Conservation (phyloP, 768 basidiomycete genomes). For the Pulveroboletus sp. region DNA sequence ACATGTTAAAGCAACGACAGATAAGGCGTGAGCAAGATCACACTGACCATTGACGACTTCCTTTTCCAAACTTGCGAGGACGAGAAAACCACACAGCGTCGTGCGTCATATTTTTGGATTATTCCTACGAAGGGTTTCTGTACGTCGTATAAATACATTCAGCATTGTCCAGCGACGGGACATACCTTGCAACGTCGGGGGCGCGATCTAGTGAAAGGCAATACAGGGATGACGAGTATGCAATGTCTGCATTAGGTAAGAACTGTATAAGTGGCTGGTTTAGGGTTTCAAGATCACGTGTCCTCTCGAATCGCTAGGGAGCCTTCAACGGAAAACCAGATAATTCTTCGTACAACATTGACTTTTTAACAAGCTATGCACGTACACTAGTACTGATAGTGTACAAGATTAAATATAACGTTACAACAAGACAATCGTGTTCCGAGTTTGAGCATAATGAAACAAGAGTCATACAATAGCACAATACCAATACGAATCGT, state of each 20-base stretch:
- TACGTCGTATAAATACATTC: not conserved
- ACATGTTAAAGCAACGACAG: not conserved
- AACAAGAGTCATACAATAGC: not conserved
- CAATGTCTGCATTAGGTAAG: constrained; percentile 6
- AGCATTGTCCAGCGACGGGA: not conserved
- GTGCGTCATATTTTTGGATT: constrained; percentile 96
- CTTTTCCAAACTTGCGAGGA: constrained; percentile 93
- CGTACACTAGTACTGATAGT: too few relatives aligned
- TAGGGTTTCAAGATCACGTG: constrained; percentile 15
- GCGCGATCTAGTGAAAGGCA: not conserved
- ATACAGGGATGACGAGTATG: too few relatives aligned
- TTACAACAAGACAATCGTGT: not conserved
- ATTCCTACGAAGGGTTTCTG: constrained; percentile 3
- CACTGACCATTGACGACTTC: constrained; percentile 90
- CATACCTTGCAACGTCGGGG: constrained; percentile 22
- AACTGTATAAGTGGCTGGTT: constrained; percentile 30
- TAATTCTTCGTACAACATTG: too few relatives aligned
- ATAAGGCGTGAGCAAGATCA: not conserved
- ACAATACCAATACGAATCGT: not conserved
- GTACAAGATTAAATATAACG: not conserved
- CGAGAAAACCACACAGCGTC: constrained; percentile 98
- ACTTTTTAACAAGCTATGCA: too few relatives aligned
- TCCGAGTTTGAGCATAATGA: not conserved
- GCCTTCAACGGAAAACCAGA: too few relatives aligned
- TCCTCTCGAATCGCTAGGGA: not conserved